A percentile compares a stretch with the other conserved stretches of the same genome.
These are phyloP conservation scores for Thecamonas trahens DNA, from an alignment of 78 protist species.

Conservation along the genomic window DNA sequence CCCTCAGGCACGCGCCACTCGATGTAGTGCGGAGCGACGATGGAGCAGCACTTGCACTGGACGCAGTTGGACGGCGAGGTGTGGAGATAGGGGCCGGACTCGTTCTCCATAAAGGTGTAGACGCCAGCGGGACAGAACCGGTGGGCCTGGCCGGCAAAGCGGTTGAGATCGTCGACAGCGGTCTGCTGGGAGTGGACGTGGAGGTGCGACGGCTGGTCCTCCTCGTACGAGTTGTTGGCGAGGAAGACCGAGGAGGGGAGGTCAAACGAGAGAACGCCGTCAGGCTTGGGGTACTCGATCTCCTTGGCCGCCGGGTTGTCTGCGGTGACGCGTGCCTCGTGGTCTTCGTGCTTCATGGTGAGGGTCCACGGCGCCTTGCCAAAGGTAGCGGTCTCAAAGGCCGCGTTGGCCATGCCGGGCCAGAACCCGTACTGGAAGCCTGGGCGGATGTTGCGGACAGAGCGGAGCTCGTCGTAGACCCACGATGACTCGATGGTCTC, in stretches of 20 bases:
- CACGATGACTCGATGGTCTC: slow-evolving; percentile 58
- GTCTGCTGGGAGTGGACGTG: slow-evolving; percentile 7
- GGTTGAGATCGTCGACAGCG: no score
- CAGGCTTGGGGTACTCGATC: slow-evolving; percentile 94
- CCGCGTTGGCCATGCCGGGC: slow-evolving; percentile 60
- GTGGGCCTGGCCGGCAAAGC: slow-evolving; percentile 65
- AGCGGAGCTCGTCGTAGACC: slow-evolving; percentile 75
- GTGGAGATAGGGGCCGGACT: slow-evolving; percentile 7
- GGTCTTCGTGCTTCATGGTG: slow-evolving; percentile 53
- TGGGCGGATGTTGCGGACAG: slow-evolving; percentile 77
- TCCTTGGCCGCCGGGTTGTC: neutral
- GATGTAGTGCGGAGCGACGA: slow-evolving; percentile 89
- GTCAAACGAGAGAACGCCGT: slow-evolving; percentile 82
- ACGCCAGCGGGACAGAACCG: slow-evolving; percentile 97
- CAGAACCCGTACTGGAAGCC: slow-evolving; percentile 49
- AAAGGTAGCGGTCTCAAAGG: slow-evolving; percentile 30
- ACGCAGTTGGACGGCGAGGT: slow-evolving; percentile 95
- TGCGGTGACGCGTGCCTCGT: slow-evolving; percentile 6
- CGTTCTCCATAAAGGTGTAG: slow-evolving; percentile 73
- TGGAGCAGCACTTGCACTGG: slow-evolving; percentile 97
- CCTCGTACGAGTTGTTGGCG: slow-evolving; percentile 86
- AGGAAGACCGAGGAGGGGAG: slow-evolving; percentile 74
- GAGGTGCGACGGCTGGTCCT: slow-evolving; percentile 87
- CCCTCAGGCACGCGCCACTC: slow-evolving; percentile 89
- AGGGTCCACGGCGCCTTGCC: slow-evolving; percentile 84